Evolutionary conservation across 1,139 yeast species (phyloP), one percentile per base, ranked within the genome.

Genomic region (Saccharomycopsis hybrid): DNA sequence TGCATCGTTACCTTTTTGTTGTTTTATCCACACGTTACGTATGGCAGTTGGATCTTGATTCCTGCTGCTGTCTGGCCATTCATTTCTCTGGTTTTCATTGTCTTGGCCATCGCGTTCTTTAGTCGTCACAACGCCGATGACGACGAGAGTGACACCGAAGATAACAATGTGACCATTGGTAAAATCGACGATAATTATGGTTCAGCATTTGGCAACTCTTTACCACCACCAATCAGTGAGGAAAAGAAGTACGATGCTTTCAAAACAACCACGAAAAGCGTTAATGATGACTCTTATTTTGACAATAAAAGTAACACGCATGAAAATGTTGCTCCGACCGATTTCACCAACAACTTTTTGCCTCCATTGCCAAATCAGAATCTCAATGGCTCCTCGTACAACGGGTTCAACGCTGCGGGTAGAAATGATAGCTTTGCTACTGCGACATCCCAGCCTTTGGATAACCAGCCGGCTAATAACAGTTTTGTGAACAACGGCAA

Each of bases 11-110:
- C 72, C 5, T 71, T 82, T 27, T 59, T 85, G 49, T 67, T 78
- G 24, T 84, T 80, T 61, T 73, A 73, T 56, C 92, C 92, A 3
- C 70, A 80, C 57, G 69, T 81, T 40, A 69, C 73, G 7, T 84
- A 89, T 89, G 72, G 80, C 41, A 76, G 82, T 4, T 84, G 90
- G 90, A 65, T 82, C 36, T 68, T 82, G 52, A 70, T 84, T 37
- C 88, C 85, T 1, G 72, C 85, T 2, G 82, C 86, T 1, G 84
- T 74, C 1, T 66, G 80, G 43, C 70, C 73, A 46, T 62, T 84
- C 53, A 54, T 71, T 1, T 76, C 80, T 50, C 60, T 81, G 31
- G 67, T 76, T 2, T 69, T 77, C 58, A 69, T 68, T 51, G 72
- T 71, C 5, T 62, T 64, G 62, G 60, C 63, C 37, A 51, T 53